Conservation (phyloP, 805 yeast species). For the Kluyveromyces aestuarii region DNA sequence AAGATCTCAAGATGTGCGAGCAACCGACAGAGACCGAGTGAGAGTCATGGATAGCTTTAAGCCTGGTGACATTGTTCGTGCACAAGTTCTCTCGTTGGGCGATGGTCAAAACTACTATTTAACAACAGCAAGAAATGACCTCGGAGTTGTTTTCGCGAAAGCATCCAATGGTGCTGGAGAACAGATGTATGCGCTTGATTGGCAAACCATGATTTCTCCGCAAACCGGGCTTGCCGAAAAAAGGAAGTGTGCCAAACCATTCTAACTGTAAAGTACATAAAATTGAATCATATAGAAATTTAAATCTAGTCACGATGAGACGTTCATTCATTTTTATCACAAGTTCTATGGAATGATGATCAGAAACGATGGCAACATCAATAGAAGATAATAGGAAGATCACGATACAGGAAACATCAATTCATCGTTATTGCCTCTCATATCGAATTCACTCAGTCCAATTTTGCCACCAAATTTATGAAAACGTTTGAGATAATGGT, state of each 20-base stretch:
- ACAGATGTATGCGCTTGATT: constrained; percentile 80
- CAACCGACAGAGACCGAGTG: constrained; percentile 84
- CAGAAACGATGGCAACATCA: background rate
- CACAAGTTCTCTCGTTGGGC: constrained; percentile 73
- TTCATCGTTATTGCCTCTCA: constrained; percentile 41
- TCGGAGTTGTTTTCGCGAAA: constrained; percentile 89
- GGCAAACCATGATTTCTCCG: constrained; percentile 89
- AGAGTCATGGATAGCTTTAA: constrained; percentile 67
- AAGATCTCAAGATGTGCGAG: constrained; percentile 79
- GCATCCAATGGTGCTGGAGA: constrained; percentile 59
- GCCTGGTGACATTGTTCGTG: constrained; percentile 91
- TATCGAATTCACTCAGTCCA: constrained; percentile 77
- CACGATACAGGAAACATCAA: constrained; percentile 18
- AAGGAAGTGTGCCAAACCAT: constrained; percentile 91
- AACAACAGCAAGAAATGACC: constrained; percentile 80
- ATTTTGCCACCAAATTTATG: constrained; percentile 57
- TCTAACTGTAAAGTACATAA: constrained; percentile 20
- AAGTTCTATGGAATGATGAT: background rate
- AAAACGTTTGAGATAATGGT: constrained; percentile 60
- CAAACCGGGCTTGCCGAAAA: constrained; percentile 63
- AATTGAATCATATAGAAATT: background rate
- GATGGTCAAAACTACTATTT: constrained; percentile 89
- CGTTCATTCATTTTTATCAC: too few species aligned
- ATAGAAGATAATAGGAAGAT: background rate
- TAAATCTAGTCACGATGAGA: background rate